Percentiles rank a stretch among this genome's conserved stretches.
Evolutionary conservation across 1,284 basidiomycete genomes (phyloP).

Genomic region (Papiliotrema laurentii): DNA sequence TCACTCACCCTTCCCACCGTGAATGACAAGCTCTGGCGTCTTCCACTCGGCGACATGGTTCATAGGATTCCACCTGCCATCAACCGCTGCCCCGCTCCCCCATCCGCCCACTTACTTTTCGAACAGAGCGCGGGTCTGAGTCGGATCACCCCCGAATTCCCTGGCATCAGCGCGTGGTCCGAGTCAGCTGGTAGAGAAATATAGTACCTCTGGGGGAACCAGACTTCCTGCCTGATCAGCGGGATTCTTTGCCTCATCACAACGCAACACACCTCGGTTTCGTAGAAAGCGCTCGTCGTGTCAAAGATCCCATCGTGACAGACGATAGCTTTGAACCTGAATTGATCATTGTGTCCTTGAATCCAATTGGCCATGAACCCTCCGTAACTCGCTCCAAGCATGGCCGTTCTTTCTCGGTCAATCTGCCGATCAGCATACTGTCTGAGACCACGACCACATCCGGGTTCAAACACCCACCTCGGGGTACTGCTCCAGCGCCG

Average conservation of each 20-base stretch:
- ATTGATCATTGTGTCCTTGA: conserved; percentile 74
- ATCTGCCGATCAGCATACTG: too few relatives aligned
- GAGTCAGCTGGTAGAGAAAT: neutral
- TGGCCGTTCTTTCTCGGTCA: conserved; percentile 71
- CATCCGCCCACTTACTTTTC: conserved; percentile 25
- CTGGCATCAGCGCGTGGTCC: conserved; percentile 1
- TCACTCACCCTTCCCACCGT: conserved; percentile 62
- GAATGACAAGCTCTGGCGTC: conserved; percentile 77
- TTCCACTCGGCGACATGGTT: conserved; percentile 79
- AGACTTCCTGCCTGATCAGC: conserved; percentile 25
- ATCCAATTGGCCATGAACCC: conserved; percentile 71
- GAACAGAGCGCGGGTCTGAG: conserved; percentile 27
- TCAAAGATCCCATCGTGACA: conserved; percentile 73
- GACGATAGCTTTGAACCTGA: conserved; percentile 82
- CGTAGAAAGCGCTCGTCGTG: conserved; percentile 60
- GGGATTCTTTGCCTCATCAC: neutral
- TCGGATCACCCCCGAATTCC: conserved; percentile 24
- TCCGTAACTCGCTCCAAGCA: conserved; percentile 51
- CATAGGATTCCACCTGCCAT: conserved; percentile 54
- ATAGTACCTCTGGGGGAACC: conserved; percentile 26
- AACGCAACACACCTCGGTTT: conserved; percentile 56
- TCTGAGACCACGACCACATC: neutral
- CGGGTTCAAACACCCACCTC: conserved; percentile 53
- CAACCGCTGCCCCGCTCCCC: neutral
- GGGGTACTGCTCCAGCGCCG: conserved; percentile 63